Evolutionary conservation across 768 basidiomycete species (phyloP), one percentile per base, ranked within the genome.

Genomic region (Boletus reticuloceps): DNA sequence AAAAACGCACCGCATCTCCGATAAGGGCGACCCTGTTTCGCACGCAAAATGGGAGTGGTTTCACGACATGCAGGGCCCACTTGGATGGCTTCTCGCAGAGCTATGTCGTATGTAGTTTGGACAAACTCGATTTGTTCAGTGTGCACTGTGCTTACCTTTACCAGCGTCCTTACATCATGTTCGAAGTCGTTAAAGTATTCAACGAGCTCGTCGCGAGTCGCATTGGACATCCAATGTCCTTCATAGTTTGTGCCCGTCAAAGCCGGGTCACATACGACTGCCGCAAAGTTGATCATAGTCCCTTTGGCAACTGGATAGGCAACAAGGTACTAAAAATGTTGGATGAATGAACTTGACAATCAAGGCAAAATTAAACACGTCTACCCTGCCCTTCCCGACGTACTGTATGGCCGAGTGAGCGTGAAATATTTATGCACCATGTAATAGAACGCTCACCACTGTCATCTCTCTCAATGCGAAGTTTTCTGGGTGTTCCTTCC

Each of bases 61-160:
- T 71, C 25, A 83, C 61, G 31, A 69, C 68, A 46, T 79, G 75
- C 32, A 83, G 59, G 5, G 75, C 74, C 78, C 80, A 82, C 61
- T 66, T 75, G 34, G 69, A 72, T 1, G 75, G 69, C 8, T 65
- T 63, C 11, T 72, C 65, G 29, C 74, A 68, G 40, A 69, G 69
- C 76, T 79, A 7, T n/a, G 14, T 22, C 34, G 34, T 14, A 14
- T 34, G 34, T 12, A 6, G 34, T 13, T 4, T 1, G 5, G 13
- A 3, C 34, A 11, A 39, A 17, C 17, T 6, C n/a, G 13, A 13
- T 19, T 1, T 0, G 11, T 6, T 4, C 54, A 12, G 31, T 2
- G 6, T 29, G 4, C 3, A 2, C 7, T 27, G 16, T 34, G n/a
- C 41, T 38, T 37, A 75, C 75, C 52, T 68, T 51, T 1, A 75